Conservation (phyloP, 805 yeast species). For the Scheffersomyces coipomensis region DNA sequence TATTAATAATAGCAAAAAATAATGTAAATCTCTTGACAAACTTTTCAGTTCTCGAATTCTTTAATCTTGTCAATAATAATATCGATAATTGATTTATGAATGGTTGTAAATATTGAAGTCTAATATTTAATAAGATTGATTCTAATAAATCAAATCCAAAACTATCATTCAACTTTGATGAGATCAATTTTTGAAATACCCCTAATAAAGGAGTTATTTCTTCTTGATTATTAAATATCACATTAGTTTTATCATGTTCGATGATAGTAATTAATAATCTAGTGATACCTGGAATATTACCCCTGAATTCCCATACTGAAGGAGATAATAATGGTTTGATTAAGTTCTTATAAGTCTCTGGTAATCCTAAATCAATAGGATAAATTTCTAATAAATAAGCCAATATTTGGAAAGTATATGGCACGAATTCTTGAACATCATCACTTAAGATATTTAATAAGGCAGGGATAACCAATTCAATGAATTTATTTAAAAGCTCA, state of each 20-base stretch:
- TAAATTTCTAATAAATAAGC: slow-evolving; percentile 69
- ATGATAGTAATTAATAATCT: slow-evolving; percentile 72
- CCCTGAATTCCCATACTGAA: slow-evolving; percentile 88
- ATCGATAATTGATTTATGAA: slow-evolving; percentile 72
- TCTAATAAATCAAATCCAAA: slow-evolving; percentile 86
- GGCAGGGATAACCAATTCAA: slow-evolving; percentile 61
- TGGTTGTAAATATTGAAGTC: slow-evolving; percentile 46
- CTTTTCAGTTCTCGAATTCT: slow-evolving; percentile 77
- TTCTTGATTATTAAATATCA: slow-evolving; percentile 31
- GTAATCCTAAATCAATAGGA: slow-evolving; percentile 51
- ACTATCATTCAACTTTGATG: slow-evolving; percentile 77
- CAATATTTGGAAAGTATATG: slow-evolving; percentile 88
- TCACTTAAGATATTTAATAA: slow-evolving; percentile 66
- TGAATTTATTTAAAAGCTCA: slow-evolving; percentile 33
- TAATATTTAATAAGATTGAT: slow-evolving; percentile 58
- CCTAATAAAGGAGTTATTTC: slow-evolving; percentile 80
- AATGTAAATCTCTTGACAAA: slow-evolving; percentile 69
- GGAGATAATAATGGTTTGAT: slow-evolving; percentile 85
- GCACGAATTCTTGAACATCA: slow-evolving; percentile 92
- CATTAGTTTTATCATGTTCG: slow-evolving; percentile 41
- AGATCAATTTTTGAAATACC: slow-evolving; percentile 90
- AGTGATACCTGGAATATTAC: slow-evolving; percentile 91
- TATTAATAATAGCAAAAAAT: slow-evolving; percentile 33
- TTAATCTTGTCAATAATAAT: slow-evolving; percentile 75
- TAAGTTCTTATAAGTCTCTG: slow-evolving; percentile 62